Conservation (phyloP, 495 filamentous ascomycete species). For the Xylaria acuta region DNA sequence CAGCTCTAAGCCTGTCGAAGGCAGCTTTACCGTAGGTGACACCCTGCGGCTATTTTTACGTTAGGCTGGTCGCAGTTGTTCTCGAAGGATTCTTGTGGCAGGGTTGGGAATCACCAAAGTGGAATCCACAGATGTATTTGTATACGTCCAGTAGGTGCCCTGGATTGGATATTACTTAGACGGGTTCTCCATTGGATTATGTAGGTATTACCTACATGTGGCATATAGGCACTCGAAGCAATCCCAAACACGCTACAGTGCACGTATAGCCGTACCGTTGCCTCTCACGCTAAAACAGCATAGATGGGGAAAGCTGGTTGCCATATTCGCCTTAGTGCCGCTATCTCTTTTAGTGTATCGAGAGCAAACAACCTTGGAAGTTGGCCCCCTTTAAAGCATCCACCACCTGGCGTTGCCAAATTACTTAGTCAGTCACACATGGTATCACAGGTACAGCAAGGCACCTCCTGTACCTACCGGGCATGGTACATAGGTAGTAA, state of each 20-base stretch:
- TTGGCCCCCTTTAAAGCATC: constrained; percentile 23
- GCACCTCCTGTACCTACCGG: too few relatives aligned
- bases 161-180: neutral
- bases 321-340: constrained; percentile 1
- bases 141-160: too few relatives aligned
- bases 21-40: constrained; percentile 1
- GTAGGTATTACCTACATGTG: neutral
- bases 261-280: neutral
- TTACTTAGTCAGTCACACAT: neutral
- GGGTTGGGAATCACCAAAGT: neutral
- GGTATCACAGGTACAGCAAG: neutral
- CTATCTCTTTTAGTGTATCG: neutral
- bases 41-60: constrained; percentile 21
- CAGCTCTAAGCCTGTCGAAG: neutral
- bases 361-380: too few relatives aligned
- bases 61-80: constrained; percentile 9
- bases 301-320: constrained; percentile 10
- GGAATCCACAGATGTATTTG: neutral
- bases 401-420: constrained; percentile 9
- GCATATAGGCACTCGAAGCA: neutral
- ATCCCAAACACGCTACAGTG: neutral
- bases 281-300: neutral
- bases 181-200: neutral
- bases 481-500: too few relatives aligned
- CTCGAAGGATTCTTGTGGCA: constrained; percentile 21